phyloP scores from a whole-genome alignment of 176 grass and related monocot species.

The Pontederia crassipes region DNA sequence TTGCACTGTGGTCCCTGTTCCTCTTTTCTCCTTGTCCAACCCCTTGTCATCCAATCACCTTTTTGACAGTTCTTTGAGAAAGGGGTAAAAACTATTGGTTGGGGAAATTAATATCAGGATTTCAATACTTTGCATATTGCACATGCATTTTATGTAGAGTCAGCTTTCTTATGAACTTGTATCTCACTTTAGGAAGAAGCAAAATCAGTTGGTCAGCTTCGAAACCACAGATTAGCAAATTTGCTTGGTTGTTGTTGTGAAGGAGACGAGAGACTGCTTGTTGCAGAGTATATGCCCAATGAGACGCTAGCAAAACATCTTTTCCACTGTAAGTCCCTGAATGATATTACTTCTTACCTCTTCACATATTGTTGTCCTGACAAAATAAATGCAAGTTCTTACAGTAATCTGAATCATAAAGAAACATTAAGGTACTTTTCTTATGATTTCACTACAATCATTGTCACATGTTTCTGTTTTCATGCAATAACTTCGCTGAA shows the following conservation, averaged over 20 bases:
- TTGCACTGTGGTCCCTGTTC: too few relatives aligned
- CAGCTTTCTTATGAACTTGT: slow-evolving; percentile 5
- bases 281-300: slow-evolving; percentile 96
- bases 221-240: slow-evolving; percentile 79
- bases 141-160: background rate
- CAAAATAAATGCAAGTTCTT: background rate
- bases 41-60: background rate
- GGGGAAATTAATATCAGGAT: background rate
- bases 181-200: slow-evolving; percentile 80
- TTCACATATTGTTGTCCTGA: background rate
- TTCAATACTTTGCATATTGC: slow-evolving; percentile 3
- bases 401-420: background rate
- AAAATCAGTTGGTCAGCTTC: slow-evolving; percentile 65
- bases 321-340: slow-evolving; percentile 76
- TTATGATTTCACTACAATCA: background rate
- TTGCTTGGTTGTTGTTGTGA: slow-evolving; percentile 96
- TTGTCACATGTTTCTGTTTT: background rate
- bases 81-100: background rate
- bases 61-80: background rate
- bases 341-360: background rate
- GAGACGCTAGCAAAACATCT: slow-evolving; percentile 96
- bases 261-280: slow-evolving; percentile 95
- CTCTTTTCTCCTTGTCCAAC: too few relatives aligned
- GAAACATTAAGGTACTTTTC: background rate
- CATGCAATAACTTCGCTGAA: background rate